Evolutionary conservation across 2,329 filamentous ascomycete species (phyloP).

Genomic region (Cladosporium sp.): DNA sequence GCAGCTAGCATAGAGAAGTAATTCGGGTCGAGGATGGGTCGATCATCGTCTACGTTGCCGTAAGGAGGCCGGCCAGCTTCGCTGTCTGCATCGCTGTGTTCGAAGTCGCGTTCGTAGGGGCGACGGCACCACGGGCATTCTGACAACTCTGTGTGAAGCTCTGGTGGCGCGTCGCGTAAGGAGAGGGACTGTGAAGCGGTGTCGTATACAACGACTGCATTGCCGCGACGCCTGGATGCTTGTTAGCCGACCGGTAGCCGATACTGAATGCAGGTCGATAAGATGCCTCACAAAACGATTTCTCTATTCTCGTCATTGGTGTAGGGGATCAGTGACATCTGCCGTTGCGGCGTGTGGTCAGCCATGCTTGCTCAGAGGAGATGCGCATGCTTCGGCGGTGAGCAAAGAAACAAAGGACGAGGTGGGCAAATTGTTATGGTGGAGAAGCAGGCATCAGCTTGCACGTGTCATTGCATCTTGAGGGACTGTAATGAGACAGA

Average conservation of each 20-base stretch:
- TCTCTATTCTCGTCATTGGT: slow-evolving; percentile 68
- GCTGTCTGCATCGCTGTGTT: slow-evolving; percentile 13
- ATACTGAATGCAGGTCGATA: slow-evolving; percentile 14
- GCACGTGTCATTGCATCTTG: slow-evolving; percentile 1
- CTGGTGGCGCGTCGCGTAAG: slow-evolving; percentile 62
- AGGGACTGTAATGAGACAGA: neutral
- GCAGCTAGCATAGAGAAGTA: slow-evolving; percentile 92
- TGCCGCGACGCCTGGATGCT: slow-evolving; percentile 73
- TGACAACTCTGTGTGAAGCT: slow-evolving; percentile 56
- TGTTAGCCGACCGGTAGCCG: neutral
- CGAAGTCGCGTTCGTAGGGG: slow-evolving; percentile 50
- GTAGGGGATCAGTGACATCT: slow-evolving; percentile 75
- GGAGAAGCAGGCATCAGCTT: neutral
- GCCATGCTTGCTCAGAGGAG: slow-evolving; percentile 29
- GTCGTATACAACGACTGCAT: slow-evolving; percentile 90
- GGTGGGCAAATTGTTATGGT: slow-evolving; percentile 1
- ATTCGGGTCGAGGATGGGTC: slow-evolving; percentile 74
- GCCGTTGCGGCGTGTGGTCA: slow-evolving; percentile 35
- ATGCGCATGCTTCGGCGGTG: slow-evolving; percentile 17
- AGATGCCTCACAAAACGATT: slow-evolving; percentile 69
- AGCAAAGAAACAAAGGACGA: neutral
- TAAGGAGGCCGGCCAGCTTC: slow-evolving; percentile 38
- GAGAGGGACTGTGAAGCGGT: slow-evolving; percentile 80
- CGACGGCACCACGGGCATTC: slow-evolving; percentile 93
- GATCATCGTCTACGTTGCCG: slow-evolving; percentile 6